phyloP scores from a whole-genome alignment of 208 protist species.

The Trypanosoma boissoni region DNA sequence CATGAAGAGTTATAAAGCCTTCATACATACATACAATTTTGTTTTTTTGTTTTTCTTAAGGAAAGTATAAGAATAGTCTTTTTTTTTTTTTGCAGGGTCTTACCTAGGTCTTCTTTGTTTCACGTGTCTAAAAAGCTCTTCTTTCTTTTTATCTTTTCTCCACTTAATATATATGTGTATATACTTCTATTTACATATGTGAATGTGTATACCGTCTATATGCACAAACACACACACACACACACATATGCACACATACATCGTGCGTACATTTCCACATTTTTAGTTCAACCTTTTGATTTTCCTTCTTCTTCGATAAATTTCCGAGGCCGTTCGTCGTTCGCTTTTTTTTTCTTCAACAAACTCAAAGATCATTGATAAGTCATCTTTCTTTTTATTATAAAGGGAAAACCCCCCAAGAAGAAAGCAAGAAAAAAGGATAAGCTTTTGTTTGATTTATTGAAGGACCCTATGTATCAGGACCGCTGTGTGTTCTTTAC shows the following conservation, averaged over 20 bases:
- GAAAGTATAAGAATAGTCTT: too few species aligned
- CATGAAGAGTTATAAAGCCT: too few species aligned
- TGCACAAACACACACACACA: background rate
- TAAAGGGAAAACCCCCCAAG: too few species aligned
- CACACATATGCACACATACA: background rate
- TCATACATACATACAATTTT: too few species aligned
- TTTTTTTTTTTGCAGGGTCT: slow-evolving; percentile 10
- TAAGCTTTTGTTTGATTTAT: slow-evolving; percentile 2
- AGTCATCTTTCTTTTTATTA: too few species aligned
- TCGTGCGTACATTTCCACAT: too few species aligned
- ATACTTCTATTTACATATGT: slow-evolving; percentile 18
- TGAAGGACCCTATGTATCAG: slow-evolving; percentile 23
- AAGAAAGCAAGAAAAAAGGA: background rate
- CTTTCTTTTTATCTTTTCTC: slow-evolving; percentile 13
- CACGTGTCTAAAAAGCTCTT: slow-evolving; percentile 7
- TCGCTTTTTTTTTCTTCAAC: too few species aligned
- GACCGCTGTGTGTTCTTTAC: slow-evolving; percentile 95
- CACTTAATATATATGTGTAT: slow-evolving; percentile 25
- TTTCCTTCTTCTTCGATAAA: slow-evolving; percentile 7
- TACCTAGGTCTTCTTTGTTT: slow-evolving; percentile 3
- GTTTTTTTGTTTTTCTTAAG: too few species aligned
- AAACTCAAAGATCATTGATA: too few species aligned
- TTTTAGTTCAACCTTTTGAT: background rate
- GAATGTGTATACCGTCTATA: slow-evolving; percentile 1
- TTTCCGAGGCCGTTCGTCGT: background rate